Percentiles rank a stretch among this genome's conserved stretches.
phyloP scores from a whole-genome alignment of 306 rosid species.

The Glycine soja region DNA sequence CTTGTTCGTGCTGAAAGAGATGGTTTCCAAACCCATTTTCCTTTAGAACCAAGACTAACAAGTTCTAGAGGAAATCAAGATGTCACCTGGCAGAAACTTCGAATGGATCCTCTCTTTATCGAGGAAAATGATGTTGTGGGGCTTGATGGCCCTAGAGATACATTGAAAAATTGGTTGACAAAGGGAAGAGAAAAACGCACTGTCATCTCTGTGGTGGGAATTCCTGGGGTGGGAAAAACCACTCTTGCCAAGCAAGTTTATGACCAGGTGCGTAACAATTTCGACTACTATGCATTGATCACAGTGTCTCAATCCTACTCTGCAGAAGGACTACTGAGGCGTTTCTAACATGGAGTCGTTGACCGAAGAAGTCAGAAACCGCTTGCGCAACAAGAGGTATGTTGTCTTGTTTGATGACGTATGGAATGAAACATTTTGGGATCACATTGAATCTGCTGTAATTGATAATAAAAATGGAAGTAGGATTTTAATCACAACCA shows the following conservation, averaged over 20 bases:
- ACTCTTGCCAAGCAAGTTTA: slow-evolving; percentile 13
- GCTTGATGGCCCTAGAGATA: neutral
- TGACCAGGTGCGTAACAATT: neutral
- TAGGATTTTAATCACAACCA: too few species aligned
- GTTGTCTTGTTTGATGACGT: too few species aligned
- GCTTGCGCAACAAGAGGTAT: too few species aligned
- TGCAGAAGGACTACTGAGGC: neutral
- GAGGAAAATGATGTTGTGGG: slow-evolving; percentile 4
- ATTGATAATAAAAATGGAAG: too few species aligned
- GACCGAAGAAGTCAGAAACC: too few species aligned
- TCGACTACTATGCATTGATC: slow-evolving; percentile 1
- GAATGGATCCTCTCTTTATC: neutral
- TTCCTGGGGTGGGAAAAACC: neutral
- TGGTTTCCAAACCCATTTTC: neutral
- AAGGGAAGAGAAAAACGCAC: neutral
- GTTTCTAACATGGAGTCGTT: neutral
- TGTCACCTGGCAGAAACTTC: neutral
- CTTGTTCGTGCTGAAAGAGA: neutral
- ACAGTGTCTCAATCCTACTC: slow-evolving; percentile 3
- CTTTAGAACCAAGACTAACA: neutral
- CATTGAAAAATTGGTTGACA: neutral
- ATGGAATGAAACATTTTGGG: too few species aligned
- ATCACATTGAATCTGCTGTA: too few species aligned
- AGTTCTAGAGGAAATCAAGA: neutral
- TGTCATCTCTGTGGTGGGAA: neutral